These are phyloP conservation scores for Irpex lacteus DNA, from an alignment of 1,284 basidiomycete species.

Conservation along the genomic window DNA sequence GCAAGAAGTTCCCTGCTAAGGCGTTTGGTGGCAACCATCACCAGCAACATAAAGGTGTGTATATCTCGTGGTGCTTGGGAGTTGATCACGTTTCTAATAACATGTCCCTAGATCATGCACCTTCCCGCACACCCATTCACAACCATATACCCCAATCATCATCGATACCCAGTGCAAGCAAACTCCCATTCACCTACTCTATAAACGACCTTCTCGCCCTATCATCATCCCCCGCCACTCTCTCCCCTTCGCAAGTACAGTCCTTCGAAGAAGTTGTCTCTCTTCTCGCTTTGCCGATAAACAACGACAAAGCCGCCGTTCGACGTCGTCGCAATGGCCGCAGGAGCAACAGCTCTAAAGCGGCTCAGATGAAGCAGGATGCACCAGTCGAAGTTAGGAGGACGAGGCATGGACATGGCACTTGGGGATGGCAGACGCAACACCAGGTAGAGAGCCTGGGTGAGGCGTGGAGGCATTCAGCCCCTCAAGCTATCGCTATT, in stretches of 20 bases:
- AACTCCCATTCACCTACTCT: slow-evolving; percentile 18
- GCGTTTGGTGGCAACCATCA: slow-evolving; percentile 3
- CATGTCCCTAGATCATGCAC: not conserved
- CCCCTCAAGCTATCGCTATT: not conserved
- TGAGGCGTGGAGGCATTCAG: slow-evolving; percentile 11
- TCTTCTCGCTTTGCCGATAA: slow-evolving; percentile 5
- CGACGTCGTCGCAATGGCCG: slow-evolving; percentile 23
- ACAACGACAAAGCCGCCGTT: slow-evolving; percentile 9
- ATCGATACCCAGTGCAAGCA: slow-evolving; percentile 19
- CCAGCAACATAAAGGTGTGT: not conserved
- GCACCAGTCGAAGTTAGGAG: slow-evolving; percentile 22
- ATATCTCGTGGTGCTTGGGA: not conserved
- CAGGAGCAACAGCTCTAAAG: slow-evolving; percentile 14
- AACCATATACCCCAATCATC: slow-evolving; percentile 21
- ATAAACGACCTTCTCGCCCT: slow-evolving; percentile 24
- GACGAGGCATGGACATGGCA: slow-evolving; percentile 22
- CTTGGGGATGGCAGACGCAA: slow-evolving; percentile 19
- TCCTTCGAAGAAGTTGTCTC: slow-evolving; percentile 2
- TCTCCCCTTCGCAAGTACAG: slow-evolving; percentile 19
- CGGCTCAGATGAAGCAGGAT: slow-evolving; percentile 16
- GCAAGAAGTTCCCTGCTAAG: slow-evolving; percentile 7
- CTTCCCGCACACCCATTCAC: not conserved
- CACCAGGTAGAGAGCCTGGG: slow-evolving; percentile 1
- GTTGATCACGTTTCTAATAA: not conserved
- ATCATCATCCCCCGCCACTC: slow-evolving; percentile 18